These are phyloP conservation scores for Jacaranda mimosifolia DNA, from an alignment of 257 asterid species.

Conservation along the genomic window DNA sequence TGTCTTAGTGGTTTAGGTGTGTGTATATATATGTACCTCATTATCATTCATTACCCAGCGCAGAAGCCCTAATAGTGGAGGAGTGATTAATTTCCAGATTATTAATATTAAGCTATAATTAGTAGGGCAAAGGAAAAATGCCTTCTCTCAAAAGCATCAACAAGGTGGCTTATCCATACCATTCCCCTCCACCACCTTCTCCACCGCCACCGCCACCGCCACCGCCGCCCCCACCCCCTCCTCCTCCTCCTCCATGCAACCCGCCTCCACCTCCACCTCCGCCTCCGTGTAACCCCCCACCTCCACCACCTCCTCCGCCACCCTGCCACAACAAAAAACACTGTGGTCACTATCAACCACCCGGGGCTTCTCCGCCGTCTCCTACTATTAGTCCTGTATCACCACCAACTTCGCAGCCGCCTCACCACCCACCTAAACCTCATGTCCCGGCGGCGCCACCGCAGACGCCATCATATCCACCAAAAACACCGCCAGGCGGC, in stretches of 20 bases:
- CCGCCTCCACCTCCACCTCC: too few species aligned
- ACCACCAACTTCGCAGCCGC: conserved; percentile 32
- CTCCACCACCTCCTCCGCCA: conserved; percentile 43
- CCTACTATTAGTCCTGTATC: conserved; percentile 13
- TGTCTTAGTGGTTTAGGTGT: conserved; percentile 38
- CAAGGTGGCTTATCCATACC: conserved; percentile 37
- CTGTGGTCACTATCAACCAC: conserved; percentile 44
- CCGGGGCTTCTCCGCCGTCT: conserved; percentile 44
- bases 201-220: conserved; percentile 40
- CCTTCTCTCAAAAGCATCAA: conserved; percentile 46
- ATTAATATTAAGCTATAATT: too few species aligned
- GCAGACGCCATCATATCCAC: conserved; percentile 30
- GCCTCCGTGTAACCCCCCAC: conserved; percentile 31
- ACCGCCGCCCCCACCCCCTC: conserved; percentile 31
- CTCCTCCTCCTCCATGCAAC: too few species aligned
- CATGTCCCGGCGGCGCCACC: conserved; percentile 38
- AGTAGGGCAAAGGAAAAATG: conserved; percentile 29
- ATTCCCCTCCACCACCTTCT: conserved; percentile 54
- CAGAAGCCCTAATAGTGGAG: too few species aligned
- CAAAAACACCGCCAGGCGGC: conserved; percentile 36
- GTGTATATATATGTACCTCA: conserved; percentile 30
- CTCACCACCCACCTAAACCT: conserved; percentile 27
- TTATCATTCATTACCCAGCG: conserved; percentile 15
- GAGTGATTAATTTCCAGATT: too few species aligned
- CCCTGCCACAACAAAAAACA: conserved; percentile 42